A percentile compares a stretch with the other conserved stretches of the same genome.
These are phyloP conservation scores for Backusella sp. DNA, from an alignment of 192 early-diverging fungal species.

Conservation along the genomic window DNA sequence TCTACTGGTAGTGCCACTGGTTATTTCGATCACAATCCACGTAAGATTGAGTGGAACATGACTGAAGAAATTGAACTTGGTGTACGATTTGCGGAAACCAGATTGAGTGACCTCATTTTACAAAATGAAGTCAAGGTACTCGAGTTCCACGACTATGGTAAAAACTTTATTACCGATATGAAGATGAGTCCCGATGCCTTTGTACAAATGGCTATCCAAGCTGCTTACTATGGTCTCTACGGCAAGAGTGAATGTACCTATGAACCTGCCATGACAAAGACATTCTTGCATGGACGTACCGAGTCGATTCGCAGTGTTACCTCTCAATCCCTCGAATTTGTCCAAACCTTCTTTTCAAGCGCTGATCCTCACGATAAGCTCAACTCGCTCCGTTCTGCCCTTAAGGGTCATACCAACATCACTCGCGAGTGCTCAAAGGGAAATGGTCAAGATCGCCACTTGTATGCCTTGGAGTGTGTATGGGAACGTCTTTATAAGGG, in stretches of 20 bases:
- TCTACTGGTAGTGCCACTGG: not conserved
- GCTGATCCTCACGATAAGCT: slow-evolving; percentile 39
- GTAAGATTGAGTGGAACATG: slow-evolving; percentile 48
- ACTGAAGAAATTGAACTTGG: slow-evolving; percentile 38
- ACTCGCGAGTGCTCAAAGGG: slow-evolving; percentile 73
- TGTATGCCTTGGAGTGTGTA: slow-evolving; percentile 76
- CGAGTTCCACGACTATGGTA: slow-evolving; percentile 56
- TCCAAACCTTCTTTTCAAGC: slow-evolving; percentile 61
- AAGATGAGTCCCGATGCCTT: slow-evolving; percentile 42
- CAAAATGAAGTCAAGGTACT: slow-evolving; percentile 64
- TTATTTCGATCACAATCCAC: slow-evolving; percentile 36
- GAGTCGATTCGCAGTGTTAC: slow-evolving; percentile 80
- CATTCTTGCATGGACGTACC: slow-evolving; percentile 78
- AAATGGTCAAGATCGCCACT: slow-evolving; percentile 84
- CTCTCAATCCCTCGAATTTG: slow-evolving; percentile 59
- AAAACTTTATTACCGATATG: slow-evolving; percentile 40
- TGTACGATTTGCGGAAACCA: slow-evolving; percentile 47
- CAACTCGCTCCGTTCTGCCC: slow-evolving; percentile 55
- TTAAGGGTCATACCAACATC: slow-evolving; percentile 58
- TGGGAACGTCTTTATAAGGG: slow-evolving; percentile 39
- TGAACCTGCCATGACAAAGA: slow-evolving; percentile 74
- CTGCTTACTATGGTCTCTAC: slow-evolving; percentile 78
- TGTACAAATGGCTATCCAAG: slow-evolving; percentile 72
- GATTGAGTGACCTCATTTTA: slow-evolving; percentile 46
- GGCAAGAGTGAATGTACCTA: slow-evolving; percentile 65